Percentiles rank a stretch among this genome's conserved stretches.
These are phyloP conservation scores for Paradendryphiella salina DNA, from an alignment of 2,329 filamentous ascomycete genomes.

Conservation along the genomic window DNA sequence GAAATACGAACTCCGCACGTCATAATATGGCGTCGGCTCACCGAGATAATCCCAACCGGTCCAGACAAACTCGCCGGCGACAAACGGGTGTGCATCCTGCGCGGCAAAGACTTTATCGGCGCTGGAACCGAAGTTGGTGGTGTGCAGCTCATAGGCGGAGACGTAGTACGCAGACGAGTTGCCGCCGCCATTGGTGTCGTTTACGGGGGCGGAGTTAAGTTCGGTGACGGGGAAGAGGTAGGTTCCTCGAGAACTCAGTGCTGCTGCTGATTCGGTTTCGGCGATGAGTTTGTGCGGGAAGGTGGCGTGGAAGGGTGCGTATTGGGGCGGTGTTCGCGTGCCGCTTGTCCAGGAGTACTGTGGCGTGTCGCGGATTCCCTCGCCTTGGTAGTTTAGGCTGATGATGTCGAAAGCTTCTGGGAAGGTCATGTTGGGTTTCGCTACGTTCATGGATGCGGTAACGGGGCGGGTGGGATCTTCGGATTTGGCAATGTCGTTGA, in stretches of 20 bases:
- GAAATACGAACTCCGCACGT: constrained; percentile 57
- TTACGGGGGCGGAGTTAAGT: constrained; percentile 44
- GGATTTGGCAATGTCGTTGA: constrained; percentile 45
- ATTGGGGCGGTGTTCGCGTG: too few relatives aligned
- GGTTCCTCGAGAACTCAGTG: constrained; percentile 55
- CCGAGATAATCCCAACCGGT: constrained; percentile 57
- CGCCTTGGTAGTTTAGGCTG: constrained; percentile 35
- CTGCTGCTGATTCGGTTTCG: constrained; percentile 38
- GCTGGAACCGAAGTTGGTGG: too few relatives aligned
- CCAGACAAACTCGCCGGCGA: constrained; percentile 59
- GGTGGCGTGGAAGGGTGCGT: too few relatives aligned
- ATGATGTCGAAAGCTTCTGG: constrained; percentile 51
- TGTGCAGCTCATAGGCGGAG: too few relatives aligned
- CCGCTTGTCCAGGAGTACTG: too few relatives aligned
- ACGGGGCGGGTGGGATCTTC: constrained; percentile 54
- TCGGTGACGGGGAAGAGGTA: constrained; percentile 57
- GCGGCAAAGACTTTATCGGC: too few relatives aligned
- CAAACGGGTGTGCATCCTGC: constrained; percentile 44
- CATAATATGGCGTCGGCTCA: constrained; percentile 56
- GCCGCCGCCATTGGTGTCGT: constrained; percentile 39
- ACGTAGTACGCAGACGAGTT: constrained; percentile 29
- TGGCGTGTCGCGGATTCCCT: too few relatives aligned
- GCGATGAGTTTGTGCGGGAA: constrained; percentile 50
- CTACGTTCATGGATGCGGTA: constrained; percentile 54
- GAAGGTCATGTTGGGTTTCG: constrained; percentile 48